Percentiles rank a stretch among this genome's conserved stretches.
Evolutionary conservation across 1,139 yeast genomes (phyloP).

Genomic region (Martiniozyma asiatica): DNA sequence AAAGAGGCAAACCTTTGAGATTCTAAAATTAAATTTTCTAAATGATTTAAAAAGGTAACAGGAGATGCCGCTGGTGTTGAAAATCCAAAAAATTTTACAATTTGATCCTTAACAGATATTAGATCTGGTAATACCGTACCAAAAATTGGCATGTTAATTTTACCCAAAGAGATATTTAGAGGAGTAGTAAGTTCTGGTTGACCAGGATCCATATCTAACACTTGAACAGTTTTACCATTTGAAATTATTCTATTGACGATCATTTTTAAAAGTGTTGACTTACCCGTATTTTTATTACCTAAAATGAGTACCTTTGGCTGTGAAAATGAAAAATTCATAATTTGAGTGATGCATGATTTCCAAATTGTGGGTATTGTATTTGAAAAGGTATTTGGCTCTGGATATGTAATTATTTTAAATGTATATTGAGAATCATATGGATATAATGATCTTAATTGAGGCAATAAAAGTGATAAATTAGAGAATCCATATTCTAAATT

Average conservation of each 20-base stretch:
- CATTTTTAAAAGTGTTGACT: constrained; percentile 57
- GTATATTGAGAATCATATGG: too few species aligned
- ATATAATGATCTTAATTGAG: constrained; percentile 1
- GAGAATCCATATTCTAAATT: constrained; percentile 4
- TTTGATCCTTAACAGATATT: constrained; percentile 20
- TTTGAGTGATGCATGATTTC: constrained; percentile 11
- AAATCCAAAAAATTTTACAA: constrained; percentile 46
- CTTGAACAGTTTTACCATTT: constrained; percentile 22
- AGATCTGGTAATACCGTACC: constrained; percentile 23
- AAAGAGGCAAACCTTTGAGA: constrained; percentile 24
- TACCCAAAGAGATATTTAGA: constrained; percentile 45
- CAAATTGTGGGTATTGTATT: constrained; percentile 16
- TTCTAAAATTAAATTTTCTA: constrained; percentile 23
- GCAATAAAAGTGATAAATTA: background rate
- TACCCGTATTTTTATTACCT: constrained; percentile 75
- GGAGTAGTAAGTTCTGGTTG: constrained; percentile 76
- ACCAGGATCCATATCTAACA: constrained; percentile 83
- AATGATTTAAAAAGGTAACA: constrained; percentile 35
- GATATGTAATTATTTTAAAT: too few species aligned
- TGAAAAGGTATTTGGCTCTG: constrained; percentile 1
- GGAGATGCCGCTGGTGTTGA: constrained; percentile 67
- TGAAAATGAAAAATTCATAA: constrained; percentile 12
- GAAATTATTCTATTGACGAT: constrained; percentile 34
- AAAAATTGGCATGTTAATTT: constrained; percentile 22
- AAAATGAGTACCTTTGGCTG: constrained; percentile 28